Evolutionary conservation across 441 rosid species (phyloP).

Genomic region (Sinapis alba): DNA sequence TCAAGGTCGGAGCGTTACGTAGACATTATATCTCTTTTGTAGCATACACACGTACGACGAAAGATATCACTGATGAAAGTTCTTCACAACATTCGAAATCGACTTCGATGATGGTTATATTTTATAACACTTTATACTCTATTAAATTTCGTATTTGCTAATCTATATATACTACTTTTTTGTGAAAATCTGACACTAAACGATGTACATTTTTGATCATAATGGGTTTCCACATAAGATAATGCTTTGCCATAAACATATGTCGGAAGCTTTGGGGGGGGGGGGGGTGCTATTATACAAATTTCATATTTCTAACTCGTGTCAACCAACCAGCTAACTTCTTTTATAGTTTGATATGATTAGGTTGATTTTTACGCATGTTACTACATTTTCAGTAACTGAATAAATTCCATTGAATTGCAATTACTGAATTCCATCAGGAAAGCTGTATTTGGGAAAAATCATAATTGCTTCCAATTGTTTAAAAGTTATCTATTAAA

Average conservation of each 20-base stretch:
- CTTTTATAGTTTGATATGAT: neutral
- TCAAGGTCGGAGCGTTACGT: no score
- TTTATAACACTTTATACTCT: no score
- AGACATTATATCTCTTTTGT: no score
- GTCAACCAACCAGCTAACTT: neutral
- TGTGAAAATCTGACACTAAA: no score
- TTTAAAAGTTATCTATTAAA: neutral
- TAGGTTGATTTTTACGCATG: neutral
- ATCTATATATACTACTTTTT: no score
- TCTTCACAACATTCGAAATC: no score
- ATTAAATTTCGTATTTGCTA: no score
- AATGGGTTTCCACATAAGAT: neutral
- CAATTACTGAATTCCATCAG: neutral
- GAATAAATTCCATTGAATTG: neutral
- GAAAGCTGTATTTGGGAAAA: neutral
- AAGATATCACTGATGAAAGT: no score
- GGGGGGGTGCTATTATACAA: neutral
- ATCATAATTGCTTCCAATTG: neutral
- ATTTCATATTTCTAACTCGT: neutral
- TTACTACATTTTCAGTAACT: constrained; percentile 8
- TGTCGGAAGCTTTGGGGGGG: neutral
- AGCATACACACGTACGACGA: no score
- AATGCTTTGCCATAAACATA: neutral
- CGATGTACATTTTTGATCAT: neutral
- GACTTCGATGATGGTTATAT: no score